Evolutionary conservation across 2,329 filamentous ascomycete species (phyloP).

Genomic region (Aspergillus carbonarius): DNA sequence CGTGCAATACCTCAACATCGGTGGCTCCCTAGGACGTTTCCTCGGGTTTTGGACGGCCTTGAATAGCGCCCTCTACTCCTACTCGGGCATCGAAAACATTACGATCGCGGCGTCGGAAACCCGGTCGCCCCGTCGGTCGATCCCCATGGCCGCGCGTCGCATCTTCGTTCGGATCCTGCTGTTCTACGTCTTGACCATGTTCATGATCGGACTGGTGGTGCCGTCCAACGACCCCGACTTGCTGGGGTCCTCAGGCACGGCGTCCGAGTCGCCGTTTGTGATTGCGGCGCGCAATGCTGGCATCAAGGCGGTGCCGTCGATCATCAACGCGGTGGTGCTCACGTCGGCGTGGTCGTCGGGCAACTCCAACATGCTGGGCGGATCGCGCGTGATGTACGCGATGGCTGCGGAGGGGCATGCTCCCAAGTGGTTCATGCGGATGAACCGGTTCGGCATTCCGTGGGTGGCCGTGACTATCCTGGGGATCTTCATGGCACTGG

Average conservation of each 20-base stretch:
- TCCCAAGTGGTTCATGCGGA: slow-evolving; percentile 31
- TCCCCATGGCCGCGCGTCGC: slow-evolving; percentile 54
- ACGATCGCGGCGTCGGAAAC: slow-evolving; percentile 57
- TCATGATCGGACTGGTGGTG: slow-evolving; percentile 54
- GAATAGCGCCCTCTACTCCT: slow-evolving; percentile 24
- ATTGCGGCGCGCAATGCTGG: slow-evolving; percentile 50
- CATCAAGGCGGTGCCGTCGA: slow-evolving; percentile 39
- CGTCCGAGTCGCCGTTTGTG: slow-evolving; percentile 53
- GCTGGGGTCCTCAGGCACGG: slow-evolving; percentile 41
- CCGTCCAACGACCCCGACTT: slow-evolving; percentile 50
- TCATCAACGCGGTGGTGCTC: slow-evolving; percentile 44
- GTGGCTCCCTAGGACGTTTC: slow-evolving; percentile 44
- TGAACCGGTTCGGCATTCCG: slow-evolving; percentile 54
- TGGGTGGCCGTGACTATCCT: slow-evolving; percentile 53
- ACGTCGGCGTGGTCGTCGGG: slow-evolving; percentile 44
- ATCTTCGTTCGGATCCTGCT: slow-evolving; percentile 56
- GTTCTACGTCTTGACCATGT: slow-evolving; percentile 58
- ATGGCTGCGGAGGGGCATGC: slow-evolving; percentile 41
- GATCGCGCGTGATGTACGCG: slow-evolving; percentile 39
- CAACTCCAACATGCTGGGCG: slow-evolving; percentile 41
- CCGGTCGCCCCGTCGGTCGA: slow-evolving; percentile 50
- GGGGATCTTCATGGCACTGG: slow-evolving; percentile 58
- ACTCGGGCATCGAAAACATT: slow-evolving; percentile 47
- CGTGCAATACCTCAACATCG: slow-evolving; percentile 41
- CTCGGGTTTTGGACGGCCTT: slow-evolving; percentile 40